Percentiles rank a stretch among this genome's conserved stretches.
These are phyloP conservation scores for Apiosordaria backusii DNA, from an alignment of 495 filamentous ascomycete genomes.

Conservation along the genomic window DNA sequence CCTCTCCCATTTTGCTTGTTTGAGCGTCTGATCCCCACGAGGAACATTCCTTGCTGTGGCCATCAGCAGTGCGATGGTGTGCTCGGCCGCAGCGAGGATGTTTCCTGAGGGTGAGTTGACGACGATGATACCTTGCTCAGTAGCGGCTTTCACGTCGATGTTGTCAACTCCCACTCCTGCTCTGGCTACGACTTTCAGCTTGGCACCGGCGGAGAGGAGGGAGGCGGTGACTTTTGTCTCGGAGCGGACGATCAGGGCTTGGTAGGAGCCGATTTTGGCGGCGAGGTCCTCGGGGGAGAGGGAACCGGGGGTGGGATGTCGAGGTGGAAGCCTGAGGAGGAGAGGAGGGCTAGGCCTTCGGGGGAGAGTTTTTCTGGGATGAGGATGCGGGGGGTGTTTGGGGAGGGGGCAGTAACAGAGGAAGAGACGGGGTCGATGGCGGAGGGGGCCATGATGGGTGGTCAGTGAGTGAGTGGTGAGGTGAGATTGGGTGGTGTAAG, in stretches of 20 bases:
- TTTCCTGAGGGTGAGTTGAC: conserved; percentile 69
- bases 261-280: conserved; percentile 56
- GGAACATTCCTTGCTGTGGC: conserved; percentile 63
- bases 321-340: conserved; percentile 51
- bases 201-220: conserved; percentile 55
- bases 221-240: conserved; percentile 66
- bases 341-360: conserved; percentile 62
- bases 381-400: conserved; percentile 48
- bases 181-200: conserved; percentile 66
- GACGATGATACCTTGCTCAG: conserved; percentile 62
- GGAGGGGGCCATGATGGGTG: conserved; percentile 36
- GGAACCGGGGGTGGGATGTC: conserved; percentile 51
- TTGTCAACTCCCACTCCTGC: conserved; percentile 76
- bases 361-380: conserved; percentile 71
- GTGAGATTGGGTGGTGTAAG: too few species aligned
- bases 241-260: conserved; percentile 66
- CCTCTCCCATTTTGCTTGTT: conserved; percentile 65
- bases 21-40: conserved; percentile 54
- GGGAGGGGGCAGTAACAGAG: conserved; percentile 6
- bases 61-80: conserved; percentile 65
- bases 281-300: conserved; percentile 55
- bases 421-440: conserved; percentile 22
- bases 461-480: neutral
- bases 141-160: conserved; percentile 65
- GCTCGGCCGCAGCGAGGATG: conserved; percentile 66